Base-by-base conservation (phyloP, 2,329 filamentous ascomycete genomes). In the Dichotomopilus funicola region DNA sequence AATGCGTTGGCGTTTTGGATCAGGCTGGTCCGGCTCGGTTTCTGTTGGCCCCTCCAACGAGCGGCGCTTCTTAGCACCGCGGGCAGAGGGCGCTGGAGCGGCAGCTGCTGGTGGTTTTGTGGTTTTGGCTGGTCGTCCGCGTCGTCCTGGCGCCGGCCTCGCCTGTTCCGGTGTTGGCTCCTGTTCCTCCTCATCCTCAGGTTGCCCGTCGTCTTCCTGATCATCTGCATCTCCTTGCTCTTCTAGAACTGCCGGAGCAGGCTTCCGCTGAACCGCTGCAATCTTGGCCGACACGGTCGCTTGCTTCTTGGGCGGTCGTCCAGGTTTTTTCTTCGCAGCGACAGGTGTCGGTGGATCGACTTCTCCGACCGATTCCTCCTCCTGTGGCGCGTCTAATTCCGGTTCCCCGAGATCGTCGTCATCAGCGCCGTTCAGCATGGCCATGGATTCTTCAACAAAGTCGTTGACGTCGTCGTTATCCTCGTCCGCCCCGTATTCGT, bases 401-500 rank as follows among this genome's bases (percentile, higher is more conserved):
- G 57, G 45, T 41, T 55, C 55, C n/a, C 53, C 45, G 5, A 59
- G 47, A 7, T 56, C 63, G 10, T 67, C 63, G 37, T 66, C 64
- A 10, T 49, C 70, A 12, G 46, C 65, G 9, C 50, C 63, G 13
- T 60, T 58, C 8, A 76, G 64, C 69, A 78, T 72, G 43, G 70
- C 66, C 63, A 77, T 67, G 2, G 75, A 76, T 40, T 75, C 70
- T 10, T 78, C 73, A 1, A 60, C 62, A 43, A 63, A 65, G 27
- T 51, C 57, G 19, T 65, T 60, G 12, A 71, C 65, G 12, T 63
- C 62, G n/a, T 66, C 64, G 4, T 62, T 65, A 12, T 68, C 67
- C 38, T 70, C 68, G 7, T 61, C 60, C n/a, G 63, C 62, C 9
- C 67, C 61, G 45, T 53, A 56, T 48, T 68, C 11, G 6, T n/a